Evolutionary conservation across 148 eudicot genomes (phyloP), one percentile per base, ranked within the genome.

Genomic region (Cornus kousa): DNA sequence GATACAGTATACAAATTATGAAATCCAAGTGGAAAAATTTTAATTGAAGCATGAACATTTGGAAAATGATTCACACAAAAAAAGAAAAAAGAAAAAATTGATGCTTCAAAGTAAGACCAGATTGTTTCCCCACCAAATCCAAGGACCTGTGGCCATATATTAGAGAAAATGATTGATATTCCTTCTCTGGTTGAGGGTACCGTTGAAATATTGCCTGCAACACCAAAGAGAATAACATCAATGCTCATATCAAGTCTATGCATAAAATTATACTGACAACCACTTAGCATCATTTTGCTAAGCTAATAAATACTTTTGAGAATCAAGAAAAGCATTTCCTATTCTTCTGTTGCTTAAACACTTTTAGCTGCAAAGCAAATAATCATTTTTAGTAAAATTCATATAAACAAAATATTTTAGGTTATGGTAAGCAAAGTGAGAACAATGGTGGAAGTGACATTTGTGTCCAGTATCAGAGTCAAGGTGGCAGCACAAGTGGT

Each of bases 131-230:
- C 67, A 83, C 86, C 86, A 83, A 67, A 76, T 83, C 86, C 82
- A 83, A 72, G 53, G 85, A 83, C 14, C 79, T 75, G 9, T 76
- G 67, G 74, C 70, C 50, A 17, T 83, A 72, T 57, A 76, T 20
- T 55, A 83, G 85, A 71, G 85, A 83, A 80, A 83, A 83, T 57
- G 86, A 83, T 40, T 83, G 86, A 68, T 83, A 83, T 75, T 83
- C 85, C 80, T 83, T 83, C 77, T 83, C 85, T 35, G 85, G 85
- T 68, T 71, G 80, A 65, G 85, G 85, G 68, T 83, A 79, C 37
- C 85, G 74, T 74, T 76, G 80, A 60, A 83, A 83, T 59, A 80
- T 77, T 13, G 78, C 80, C 85, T 83, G 80, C 59, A 79, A 60
- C 33, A 62, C 65, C 71, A 79, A 2, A 10, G 16, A 48, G 64